Conservation (phyloP, 73 alveolate genomes). For the Symbiodinium pilosum region DNA sequence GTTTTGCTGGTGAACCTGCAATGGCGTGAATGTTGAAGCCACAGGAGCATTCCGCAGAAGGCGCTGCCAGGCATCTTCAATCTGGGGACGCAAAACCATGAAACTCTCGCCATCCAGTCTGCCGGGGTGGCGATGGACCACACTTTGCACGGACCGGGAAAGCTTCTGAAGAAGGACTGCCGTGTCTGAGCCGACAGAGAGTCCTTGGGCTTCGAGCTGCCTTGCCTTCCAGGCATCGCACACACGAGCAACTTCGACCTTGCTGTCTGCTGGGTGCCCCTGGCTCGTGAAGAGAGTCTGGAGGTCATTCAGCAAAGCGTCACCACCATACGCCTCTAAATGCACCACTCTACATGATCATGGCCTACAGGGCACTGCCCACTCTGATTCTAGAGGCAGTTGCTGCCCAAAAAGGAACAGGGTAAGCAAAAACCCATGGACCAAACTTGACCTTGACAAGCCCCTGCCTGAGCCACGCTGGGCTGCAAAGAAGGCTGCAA, state of each 20-base stretch:
- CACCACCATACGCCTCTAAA: background rate
- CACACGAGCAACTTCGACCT: background rate
- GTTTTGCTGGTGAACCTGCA: too few relatives aligned
- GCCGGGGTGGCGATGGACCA: background rate
- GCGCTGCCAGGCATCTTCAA: background rate
- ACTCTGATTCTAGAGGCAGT: too few relatives aligned
- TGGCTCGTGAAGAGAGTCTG: background rate
- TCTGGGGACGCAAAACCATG: background rate
- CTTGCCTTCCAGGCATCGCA: background rate
- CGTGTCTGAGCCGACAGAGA: background rate
- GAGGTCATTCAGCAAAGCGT: background rate
- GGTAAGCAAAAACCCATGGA: too few relatives aligned
- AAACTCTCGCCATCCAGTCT: background rate
- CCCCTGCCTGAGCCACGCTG: conserved; percentile 9
- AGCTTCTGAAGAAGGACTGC: background rate
- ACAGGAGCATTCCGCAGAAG: background rate
- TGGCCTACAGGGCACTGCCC: background rate
- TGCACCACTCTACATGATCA: background rate
- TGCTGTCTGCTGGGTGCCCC: background rate
- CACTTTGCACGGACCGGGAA: background rate
- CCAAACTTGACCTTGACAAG: too few relatives aligned
- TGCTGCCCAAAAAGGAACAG: too few relatives aligned
- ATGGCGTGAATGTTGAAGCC: too few relatives aligned
- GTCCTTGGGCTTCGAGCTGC: background rate
- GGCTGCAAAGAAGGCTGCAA: background rate